Evolutionary conservation across 169 alveolate species (phyloP).

Genomic region (Babesia ovis): DNA sequence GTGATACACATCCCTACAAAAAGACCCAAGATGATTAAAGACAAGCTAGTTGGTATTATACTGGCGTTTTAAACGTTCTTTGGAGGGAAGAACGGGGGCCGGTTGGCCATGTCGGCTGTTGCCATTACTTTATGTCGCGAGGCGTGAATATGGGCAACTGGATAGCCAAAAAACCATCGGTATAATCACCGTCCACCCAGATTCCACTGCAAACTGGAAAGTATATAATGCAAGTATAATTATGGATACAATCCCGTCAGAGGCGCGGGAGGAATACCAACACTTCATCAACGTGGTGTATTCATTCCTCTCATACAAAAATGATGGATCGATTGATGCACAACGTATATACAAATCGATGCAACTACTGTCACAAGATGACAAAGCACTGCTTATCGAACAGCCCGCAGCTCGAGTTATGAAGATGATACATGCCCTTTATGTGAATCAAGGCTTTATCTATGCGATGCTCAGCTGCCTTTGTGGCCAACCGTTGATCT

Average conservation of each 20-base stretch:
- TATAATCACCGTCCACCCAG: too few species aligned
- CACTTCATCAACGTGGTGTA: slow-evolving; percentile 63
- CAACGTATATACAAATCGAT: slow-evolving; percentile 58
- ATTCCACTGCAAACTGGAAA: too few species aligned
- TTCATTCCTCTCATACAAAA: slow-evolving; percentile 52
- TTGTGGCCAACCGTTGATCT: background rate
- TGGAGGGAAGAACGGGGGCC: too few species aligned
- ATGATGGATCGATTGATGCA: slow-evolving; percentile 60
- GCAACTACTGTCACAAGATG: slow-evolving; percentile 58
- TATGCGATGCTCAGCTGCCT: slow-evolving; percentile 36
- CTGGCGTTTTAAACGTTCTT: too few species aligned
- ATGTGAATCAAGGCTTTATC: slow-evolving; percentile 43
- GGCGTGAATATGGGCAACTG: too few species aligned
- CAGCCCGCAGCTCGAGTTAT: slow-evolving; percentile 50
- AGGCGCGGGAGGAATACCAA: slow-evolving; percentile 56
- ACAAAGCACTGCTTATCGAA: slow-evolving; percentile 50
- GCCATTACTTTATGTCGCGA: too few species aligned
- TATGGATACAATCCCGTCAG: slow-evolving; percentile 30
- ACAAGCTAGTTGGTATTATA: too few species aligned
- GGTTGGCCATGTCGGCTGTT: too few species aligned
- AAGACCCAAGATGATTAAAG: too few species aligned
- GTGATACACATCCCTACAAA: too few species aligned
- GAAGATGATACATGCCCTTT: slow-evolving; percentile 49
- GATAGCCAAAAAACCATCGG: too few species aligned
- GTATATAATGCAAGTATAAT: too few species aligned